Evolutionary conservation across 1,139 yeast genomes (phyloP), one percentile per base, ranked within the genome.

Genomic region (Blastobotrys apis): DNA sequence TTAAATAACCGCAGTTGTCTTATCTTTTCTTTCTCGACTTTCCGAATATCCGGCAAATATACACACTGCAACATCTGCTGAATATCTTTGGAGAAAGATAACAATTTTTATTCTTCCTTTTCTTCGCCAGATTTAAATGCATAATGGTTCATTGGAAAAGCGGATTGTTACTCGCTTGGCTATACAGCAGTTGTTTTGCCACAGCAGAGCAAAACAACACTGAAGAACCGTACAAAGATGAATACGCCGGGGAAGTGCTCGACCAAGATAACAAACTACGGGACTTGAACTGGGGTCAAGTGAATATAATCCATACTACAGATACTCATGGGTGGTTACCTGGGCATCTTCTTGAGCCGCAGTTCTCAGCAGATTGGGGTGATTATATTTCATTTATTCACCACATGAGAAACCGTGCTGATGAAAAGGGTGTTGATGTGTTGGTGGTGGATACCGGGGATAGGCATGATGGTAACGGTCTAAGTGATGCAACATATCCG

Each of bases 281-380:
- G 15, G 30, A 33, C 3, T 13, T 40, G 16, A 22, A 66, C 6
- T 74, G 88, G 76, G 86, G 88, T 1, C 77, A 81, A 49, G 51
- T 90, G 43, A 92, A 92, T 67, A 84, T 92, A 56, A 58, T 90
- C 30, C 97, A 88, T 57, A 88, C 97, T 1, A 92, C 97, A 1
- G 98, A 92, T 57, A 90, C 97, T 2, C 98, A 92, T 62, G 69
- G 72, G 0, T 92, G 97, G 97, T 77, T 84, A 50, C 79, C 90
- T 4, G 97, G 97, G 0, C 97, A 90, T 65, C 54, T 77, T 33
- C 78, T 80, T 53, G 96, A 88, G 62, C 72, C 75, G 23, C 77
- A 75, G 48, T 92, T 82, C 62, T 75, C 81, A 37, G 94, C 86
- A 6, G 85, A 87, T 60, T 92, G 96, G 96, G 98, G 97, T 8